Evolutionary conservation across 108 stramenopile genomes (phyloP), one percentile per base, ranked within the genome.

Genomic region (Halocafeteria seosinensis): DNA sequence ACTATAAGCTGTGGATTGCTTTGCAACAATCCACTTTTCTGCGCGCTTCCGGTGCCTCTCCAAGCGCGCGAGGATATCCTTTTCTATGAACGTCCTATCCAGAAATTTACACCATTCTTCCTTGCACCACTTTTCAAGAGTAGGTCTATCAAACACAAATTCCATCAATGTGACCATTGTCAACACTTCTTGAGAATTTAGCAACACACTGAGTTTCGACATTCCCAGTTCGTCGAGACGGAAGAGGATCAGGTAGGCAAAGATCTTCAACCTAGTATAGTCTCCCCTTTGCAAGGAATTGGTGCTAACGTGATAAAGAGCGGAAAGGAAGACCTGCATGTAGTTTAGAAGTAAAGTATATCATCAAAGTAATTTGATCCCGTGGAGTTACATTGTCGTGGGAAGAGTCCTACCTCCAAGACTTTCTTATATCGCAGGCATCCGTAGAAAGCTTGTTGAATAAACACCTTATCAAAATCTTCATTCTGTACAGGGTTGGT

Each of bases 161-260:
- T 27, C 24, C 9, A 80, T 47, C 31, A 83, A 69, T 27, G 37
- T 28, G 17, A 33, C 52, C 75, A 81, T 78, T 26, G 78, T 79
- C 1, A 65, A 66, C 3, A 77, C 77, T 24, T 79, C 78, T 38
- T 75, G 58, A n/a, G 42, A 25, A n/a, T 25, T 24, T 0, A 72
- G 60, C n/a, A 83, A 38, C 17, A 11, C 17, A 0, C 28, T 30
- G 38, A 83, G 77, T 11, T 67, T 36, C 3, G 31, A 25, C 21
- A 75, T 63, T 0, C 78, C 75, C 4, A 83, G 65, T 55, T 83
- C 82, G 35, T 83, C 73, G 0, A 81, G 62, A 4, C 82, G 71
- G 38, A 78, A 83, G 0, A 83, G 34, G 3, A 69, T 38, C n/a
- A 81, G 52, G 50, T 76, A 80, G 26, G 72, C 71, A 6, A 83